These are phyloP conservation scores for Ascochyta fabae DNA, from an alignment of 2,329 filamentous ascomycete species.

Conservation along the genomic window DNA sequence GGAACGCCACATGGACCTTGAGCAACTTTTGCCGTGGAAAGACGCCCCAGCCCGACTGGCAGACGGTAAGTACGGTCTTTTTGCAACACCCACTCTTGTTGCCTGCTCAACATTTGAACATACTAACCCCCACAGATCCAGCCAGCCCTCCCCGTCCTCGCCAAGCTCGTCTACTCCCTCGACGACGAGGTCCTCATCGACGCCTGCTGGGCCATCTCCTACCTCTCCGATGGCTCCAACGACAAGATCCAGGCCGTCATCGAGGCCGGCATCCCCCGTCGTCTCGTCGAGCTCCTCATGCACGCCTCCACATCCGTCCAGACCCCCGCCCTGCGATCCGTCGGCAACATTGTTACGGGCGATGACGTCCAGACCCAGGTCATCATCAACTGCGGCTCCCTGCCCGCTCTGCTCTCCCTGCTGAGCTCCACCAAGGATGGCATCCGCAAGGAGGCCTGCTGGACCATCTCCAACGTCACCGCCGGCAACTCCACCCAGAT, in stretches of 20 bases:
- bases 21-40: constrained; percentile 99
- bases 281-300: constrained; percentile 96
- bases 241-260: constrained; percentile 99
- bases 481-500: constrained; percentile 98
- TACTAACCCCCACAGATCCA: constrained; percentile 69
- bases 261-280: constrained; percentile 94
- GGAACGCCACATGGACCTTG: constrained; percentile 97
- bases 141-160: constrained; percentile 89
- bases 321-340: constrained; percentile 93
- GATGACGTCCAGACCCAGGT: constrained; percentile 99
- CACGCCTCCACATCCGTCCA: constrained; percentile 98
- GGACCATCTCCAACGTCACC: constrained; percentile 99
- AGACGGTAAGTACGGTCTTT: constrained; percentile 71
- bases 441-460: constrained; percentile 99
- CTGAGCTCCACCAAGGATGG: constrained; percentile 98
- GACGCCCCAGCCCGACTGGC: constrained; percentile 98
- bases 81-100: neutral
- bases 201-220: constrained; percentile 99
- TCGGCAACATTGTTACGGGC: constrained; percentile 98
- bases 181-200: constrained; percentile 99
- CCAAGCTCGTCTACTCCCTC: constrained; percentile 97
- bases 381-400: constrained; percentile 96
- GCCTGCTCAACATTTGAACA: neutral
- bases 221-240: constrained; percentile 96
- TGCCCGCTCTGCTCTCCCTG: constrained; percentile 90